Evolutionary conservation across 2,329 filamentous ascomycete species (phyloP), one percentile per base, ranked within the genome.

Genomic region (Exophiala mesophila): DNA sequence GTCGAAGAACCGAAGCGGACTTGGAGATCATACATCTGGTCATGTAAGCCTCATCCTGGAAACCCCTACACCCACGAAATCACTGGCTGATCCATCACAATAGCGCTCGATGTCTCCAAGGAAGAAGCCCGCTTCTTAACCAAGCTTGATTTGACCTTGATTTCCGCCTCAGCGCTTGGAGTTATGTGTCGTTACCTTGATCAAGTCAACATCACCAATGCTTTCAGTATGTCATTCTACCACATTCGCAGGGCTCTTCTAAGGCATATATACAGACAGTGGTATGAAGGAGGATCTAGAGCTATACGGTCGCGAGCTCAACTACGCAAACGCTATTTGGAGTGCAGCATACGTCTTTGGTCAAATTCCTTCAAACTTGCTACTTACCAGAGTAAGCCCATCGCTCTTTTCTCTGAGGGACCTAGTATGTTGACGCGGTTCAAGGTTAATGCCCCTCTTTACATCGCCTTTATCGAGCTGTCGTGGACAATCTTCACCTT

Each of bases 401-500:
- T 26, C 23, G 23, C 12, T 12, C 12, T 12, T 69, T 69, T 3
- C 61, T 72, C 38, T 63, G 73, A 6, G 72, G 71, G 0, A 69
- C 63, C 34, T 74, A 75, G 41, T 60, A 59, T 74, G n/a, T 17
- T 60, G 56, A 47, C 65, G 13, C 34, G 24, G 6, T 32, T 19
- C 15, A 67, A 64, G 35, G 37, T 64, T 2, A 49, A 58, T 12
- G 56, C 59, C 6, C 53, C 55, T 13, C 43, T 60, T 4, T 59
- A 55, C 48, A 49, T 61, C 23, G 55, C 53, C 2, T 34, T 51
- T 5, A 56, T 56, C 41, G 61, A 63, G 44, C 44, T 62, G 31
- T 54, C 55, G 23, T 63, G 58, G 58, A 46, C 47, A 7, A 43
- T 50, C 6, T 57, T 52, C 92, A 21, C 92, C 90, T 68, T 98